Percentiles rank a stretch among this genome's conserved stretches.
Evolutionary conservation across 2,329 filamentous ascomycete species (phyloP).

Genomic region (Talaromyces sp.): DNA sequence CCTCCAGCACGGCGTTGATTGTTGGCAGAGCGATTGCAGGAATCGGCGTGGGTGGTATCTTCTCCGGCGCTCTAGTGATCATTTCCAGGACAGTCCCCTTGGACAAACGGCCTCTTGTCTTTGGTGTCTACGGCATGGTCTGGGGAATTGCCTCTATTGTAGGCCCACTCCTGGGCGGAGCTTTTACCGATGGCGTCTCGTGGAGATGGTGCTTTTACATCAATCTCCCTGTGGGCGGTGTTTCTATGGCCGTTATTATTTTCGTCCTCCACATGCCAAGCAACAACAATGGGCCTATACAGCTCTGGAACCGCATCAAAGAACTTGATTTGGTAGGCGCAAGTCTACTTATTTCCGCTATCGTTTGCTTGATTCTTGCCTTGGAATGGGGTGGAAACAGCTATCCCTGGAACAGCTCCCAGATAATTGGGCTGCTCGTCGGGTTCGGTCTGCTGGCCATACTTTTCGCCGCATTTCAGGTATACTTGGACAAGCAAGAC

Average conservation of each 20-base stretch:
- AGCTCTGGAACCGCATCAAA: background rate
- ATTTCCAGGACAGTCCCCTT: conserved; percentile 39
- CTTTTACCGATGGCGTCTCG: conserved; percentile 32
- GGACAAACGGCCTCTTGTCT: conserved; percentile 36
- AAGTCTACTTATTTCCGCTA: conserved; percentile 34
- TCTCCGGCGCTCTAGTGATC: conserved; percentile 38
- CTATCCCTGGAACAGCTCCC: conserved; percentile 31
- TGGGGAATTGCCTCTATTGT: conserved; percentile 41
- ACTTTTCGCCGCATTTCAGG: conserved; percentile 34
- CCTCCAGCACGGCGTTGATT: conserved; percentile 35
- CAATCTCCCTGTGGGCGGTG: conserved; percentile 46
- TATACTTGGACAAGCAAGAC: conserved; percentile 36
- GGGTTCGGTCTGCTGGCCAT: conserved; percentile 36
- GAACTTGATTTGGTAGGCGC: conserved; percentile 44
- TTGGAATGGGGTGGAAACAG: conserved; percentile 44
- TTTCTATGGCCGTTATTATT: conserved; percentile 9
- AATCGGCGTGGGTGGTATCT: conserved; percentile 34
- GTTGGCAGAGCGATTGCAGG: conserved; percentile 40
- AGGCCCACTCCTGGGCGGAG: conserved; percentile 39
- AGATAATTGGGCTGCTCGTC: conserved; percentile 45
- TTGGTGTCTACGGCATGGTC: conserved; percentile 37
- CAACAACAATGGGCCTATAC: background rate
- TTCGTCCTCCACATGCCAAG: background rate
- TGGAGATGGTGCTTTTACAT: conserved; percentile 52
- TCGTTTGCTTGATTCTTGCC: conserved; percentile 41